Percentiles rank a stretch among this genome's conserved stretches.
Evolutionary conservation across 1,284 basidiomycete genomes (phyloP).

Genomic region (Heterobasidion occidentale): DNA sequence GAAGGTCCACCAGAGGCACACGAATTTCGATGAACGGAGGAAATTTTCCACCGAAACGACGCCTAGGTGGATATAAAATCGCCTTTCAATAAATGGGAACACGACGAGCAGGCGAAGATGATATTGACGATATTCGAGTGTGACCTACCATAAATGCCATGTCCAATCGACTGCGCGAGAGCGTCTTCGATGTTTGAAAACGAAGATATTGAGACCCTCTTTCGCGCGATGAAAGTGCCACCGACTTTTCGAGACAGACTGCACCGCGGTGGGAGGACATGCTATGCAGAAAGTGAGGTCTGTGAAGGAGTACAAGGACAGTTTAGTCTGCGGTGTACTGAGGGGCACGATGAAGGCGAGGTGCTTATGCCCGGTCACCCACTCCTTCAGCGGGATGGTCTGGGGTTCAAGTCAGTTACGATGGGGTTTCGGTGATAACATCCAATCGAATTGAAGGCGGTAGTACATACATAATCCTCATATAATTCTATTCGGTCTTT

Average conservation of each 20-base stretch:
- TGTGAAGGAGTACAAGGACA: slow-evolving; percentile 76
- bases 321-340: slow-evolving; percentile 42
- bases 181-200: slow-evolving; percentile 70
- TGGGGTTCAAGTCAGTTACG: slow-evolving; percentile 17
- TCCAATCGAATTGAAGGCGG: not conserved
- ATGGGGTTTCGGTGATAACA: too few species aligned
- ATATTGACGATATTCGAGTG: not conserved
- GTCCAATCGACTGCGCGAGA: slow-evolving; percentile 75
- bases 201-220: slow-evolving; percentile 70
- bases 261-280: slow-evolving; percentile 47
- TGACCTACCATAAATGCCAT: slow-evolving; percentile 72
- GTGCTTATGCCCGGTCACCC: slow-evolving; percentile 56
- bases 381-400: slow-evolving; percentile 56
- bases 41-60: slow-evolving; percentile 41
- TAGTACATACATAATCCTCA: slow-evolving; percentile 60
- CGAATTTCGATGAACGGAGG: slow-evolving; percentile 38
- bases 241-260: slow-evolving; percentile 31
- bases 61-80: slow-evolving; percentile 35
- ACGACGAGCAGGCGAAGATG: too few species aligned
- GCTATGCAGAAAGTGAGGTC: slow-evolving; percentile 76
- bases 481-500: slow-evolving; percentile 71
- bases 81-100: not conserved
- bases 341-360: slow-evolving; percentile 68
- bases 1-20: slow-evolving; percentile 42
- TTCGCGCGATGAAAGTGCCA: slow-evolving; percentile 36